Evolutionary conservation across 768 basidiomycete species (phyloP), one percentile per base, ranked within the genome.

Genomic region (Amanita subjunquillea): DNA sequence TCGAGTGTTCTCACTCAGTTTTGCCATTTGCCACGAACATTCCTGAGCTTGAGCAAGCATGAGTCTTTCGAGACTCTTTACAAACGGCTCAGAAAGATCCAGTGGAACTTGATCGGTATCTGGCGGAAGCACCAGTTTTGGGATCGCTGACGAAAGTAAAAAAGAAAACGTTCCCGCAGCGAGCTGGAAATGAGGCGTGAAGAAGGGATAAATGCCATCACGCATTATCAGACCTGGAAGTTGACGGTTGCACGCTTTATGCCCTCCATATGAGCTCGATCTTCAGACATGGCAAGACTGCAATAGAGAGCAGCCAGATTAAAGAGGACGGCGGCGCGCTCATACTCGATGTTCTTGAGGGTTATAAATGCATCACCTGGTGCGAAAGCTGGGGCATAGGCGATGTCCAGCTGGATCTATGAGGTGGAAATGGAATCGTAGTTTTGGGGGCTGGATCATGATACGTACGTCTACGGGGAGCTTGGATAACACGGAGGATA

Each of bases 41-140:
- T 99, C 96, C 59, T 98, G 95, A 1, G 93, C 94, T 66, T 97
- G 91, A 0, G 92, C 92, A 4, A 94, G 75, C 80, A 91, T 85
- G 51, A 97, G 75, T 57, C 68, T 78, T 61, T 89, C 81, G 40
- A 96, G 62, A 25, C 80, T 74, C 44, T 71, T 72, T 22, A 89
- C 60, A 58, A 86, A 83, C 0, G 77, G 61, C 23, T 69, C 67
- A 0, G 83, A 76, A 25, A 96, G 74, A 63, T 97, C 95, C 13
- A 73, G 58, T 0, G 85, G 80, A 2, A 64, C 61, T n/a, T 80
- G 73, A 36, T 83, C 80, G 40, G 72, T 71, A 17, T 77, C 73
- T 6, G 71, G 67, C 0, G 76, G 63, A 20, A 75, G 68, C 1
- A 59, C 56, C 6, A 88, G 67, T 55, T 74, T 76, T 4, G 81